Percentiles rank a stretch among this genome's conserved stretches.
Evolutionary conservation across 352 stramenopile species (phyloP).

Genomic region (Globisporangium alternatum): DNA sequence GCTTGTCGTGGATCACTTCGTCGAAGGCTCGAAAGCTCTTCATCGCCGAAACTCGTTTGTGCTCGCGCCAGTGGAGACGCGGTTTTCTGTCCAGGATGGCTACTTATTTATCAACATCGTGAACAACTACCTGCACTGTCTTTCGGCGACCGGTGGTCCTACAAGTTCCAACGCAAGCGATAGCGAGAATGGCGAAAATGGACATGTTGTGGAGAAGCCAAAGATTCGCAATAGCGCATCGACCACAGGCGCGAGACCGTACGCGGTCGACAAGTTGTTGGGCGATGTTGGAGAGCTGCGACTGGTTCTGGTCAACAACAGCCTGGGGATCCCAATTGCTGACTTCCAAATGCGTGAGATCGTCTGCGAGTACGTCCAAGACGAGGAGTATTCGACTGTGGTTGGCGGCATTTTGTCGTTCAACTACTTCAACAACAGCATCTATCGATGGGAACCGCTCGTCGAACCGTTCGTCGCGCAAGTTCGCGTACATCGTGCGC

Average conservation of each 20-base stretch:
- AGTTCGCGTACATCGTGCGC: conserved; percentile 60
- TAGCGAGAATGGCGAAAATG: conserved; percentile 5
- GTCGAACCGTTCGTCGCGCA: conserved; percentile 83
- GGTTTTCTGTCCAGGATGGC: conserved; percentile 85
- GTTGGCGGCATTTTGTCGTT: conserved; percentile 75
- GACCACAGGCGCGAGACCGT: conserved; percentile 17
- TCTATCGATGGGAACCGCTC: conserved; percentile 87
- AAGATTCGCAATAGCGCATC: not conserved
- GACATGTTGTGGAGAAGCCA: conserved; percentile 3
- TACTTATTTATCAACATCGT: conserved; percentile 82
- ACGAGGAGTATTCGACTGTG: conserved; percentile 80
- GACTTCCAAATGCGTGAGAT: conserved; percentile 87
- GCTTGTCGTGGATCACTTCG: conserved; percentile 79
- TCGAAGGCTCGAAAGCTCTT: conserved; percentile 50
- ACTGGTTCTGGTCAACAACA: conserved; percentile 88
- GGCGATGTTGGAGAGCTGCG: conserved; percentile 82
- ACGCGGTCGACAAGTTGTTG: conserved; percentile 74
- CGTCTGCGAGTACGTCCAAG: conserved; percentile 85
- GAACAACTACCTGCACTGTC: conserved; percentile 80
- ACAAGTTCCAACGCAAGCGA: not conserved
- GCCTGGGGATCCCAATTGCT: conserved; percentile 79
- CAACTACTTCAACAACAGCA: conserved; percentile 92
- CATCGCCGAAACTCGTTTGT: conserved; percentile 77
- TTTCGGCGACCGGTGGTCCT: conserved; percentile 24
- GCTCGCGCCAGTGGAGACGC: conserved; percentile 74